A percentile compares a stretch with the other conserved stretches of the same genome.
These are phyloP conservation scores for Pseudopyricularia cyperi DNA, from an alignment of 2,329 filamentous ascomycete species.

Conservation along the genomic window DNA sequence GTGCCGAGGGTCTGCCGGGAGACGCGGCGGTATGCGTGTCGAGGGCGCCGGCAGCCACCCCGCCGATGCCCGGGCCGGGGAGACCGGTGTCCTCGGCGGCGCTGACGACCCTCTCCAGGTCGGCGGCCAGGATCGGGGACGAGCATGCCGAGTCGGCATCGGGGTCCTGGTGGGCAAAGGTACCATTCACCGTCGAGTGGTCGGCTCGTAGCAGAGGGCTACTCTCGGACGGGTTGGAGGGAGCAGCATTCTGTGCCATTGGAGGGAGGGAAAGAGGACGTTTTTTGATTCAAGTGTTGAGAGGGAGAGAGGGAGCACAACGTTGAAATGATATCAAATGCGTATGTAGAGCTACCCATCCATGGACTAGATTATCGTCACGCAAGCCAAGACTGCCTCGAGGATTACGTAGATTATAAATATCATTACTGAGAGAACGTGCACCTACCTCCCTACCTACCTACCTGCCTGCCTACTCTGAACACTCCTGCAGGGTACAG, in stretches of 20 bases:
- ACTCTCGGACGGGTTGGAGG: not conserved
- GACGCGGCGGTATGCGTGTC: not conserved
- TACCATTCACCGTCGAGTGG: not conserved
- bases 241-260: not conserved
- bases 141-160: not conserved
- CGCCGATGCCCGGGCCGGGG: not conserved
- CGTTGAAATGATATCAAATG: too few relatives aligned
- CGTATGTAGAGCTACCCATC: too few relatives aligned
- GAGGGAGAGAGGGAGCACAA: too few relatives aligned
- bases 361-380: too few relatives aligned
- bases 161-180: not conserved
- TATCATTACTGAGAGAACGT: too few relatives aligned
- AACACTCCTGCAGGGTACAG: too few relatives aligned
- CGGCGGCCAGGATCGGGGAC: not conserved
- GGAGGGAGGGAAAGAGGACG: not conserved
- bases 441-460: too few relatives aligned
- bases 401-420: too few relatives aligned
- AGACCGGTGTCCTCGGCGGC: conserved; percentile 1
- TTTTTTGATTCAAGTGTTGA: too few relatives aligned
- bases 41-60: not conserved
- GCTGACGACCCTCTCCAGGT: conserved; percentile 1
- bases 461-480: too few relatives aligned
- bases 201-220: not conserved
- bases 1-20: conserved; percentile 12
- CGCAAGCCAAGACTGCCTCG: too few relatives aligned